Evolutionary conservation across 345 rosid species (phyloP).

Genomic region (Populus tremula): DNA sequence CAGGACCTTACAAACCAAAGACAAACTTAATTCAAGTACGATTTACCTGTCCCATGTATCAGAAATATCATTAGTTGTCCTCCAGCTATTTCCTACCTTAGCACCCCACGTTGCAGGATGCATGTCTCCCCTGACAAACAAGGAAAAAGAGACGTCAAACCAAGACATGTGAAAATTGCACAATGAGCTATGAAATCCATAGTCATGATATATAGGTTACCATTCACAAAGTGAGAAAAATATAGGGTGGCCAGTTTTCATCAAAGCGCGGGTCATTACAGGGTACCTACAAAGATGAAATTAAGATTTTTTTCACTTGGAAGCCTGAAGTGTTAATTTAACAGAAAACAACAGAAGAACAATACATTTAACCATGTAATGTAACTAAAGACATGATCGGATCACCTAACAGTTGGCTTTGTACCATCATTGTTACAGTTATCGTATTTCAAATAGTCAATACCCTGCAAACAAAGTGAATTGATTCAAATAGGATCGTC

Average conservation of each 20-base stretch:
- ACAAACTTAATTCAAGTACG: background rate
- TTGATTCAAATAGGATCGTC: background rate
- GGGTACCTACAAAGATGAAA: conserved; percentile 19
- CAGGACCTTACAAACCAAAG: background rate
- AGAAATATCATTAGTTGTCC: conserved; percentile 29
- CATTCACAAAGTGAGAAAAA: conserved; percentile 36
- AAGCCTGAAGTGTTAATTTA: too few species aligned
- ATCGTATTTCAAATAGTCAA: conserved; percentile 28
- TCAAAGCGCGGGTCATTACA: conserved; percentile 27
- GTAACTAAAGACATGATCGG: background rate
- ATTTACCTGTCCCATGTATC: conserved; percentile 32
- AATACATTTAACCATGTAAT: background rate
- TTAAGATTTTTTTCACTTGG: too few species aligned
- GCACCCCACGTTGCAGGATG: conserved; percentile 37
- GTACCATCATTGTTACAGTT: conserved; percentile 17
- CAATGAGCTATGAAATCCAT: background rate
- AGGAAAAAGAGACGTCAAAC: background rate
- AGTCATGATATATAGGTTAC: conserved; percentile 1
- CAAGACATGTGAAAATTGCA: background rate
- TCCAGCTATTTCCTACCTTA: conserved; percentile 37
- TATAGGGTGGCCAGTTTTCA: conserved; percentile 31
- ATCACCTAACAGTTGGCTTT: conserved; percentile 21
- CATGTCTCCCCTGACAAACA: conserved; percentile 25
- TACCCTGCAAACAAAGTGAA: conserved; percentile 16
- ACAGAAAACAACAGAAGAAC: background rate